A percentile compares a stretch with the other conserved stretches of the same genome.
Evolutionary conservation across 768 basidiomycete genomes (phyloP).

Genomic region (Amanita molliuscula): DNA sequence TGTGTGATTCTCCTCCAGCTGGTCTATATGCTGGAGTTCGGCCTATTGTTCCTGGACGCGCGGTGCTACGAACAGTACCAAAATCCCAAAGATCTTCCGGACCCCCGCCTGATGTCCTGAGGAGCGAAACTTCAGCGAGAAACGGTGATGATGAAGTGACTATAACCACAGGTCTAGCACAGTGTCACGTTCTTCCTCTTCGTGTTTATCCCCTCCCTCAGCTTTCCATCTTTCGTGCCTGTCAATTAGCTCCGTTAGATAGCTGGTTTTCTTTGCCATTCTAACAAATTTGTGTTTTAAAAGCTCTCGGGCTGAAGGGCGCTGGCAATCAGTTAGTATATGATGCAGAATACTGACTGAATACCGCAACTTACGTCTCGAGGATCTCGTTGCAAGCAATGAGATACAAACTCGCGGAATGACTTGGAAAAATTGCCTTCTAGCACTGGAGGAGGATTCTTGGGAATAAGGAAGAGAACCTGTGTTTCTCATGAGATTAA

Average conservation of each 20-base stretch:
- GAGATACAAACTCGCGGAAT: slow-evolving; percentile 89
- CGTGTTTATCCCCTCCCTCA: slow-evolving; percentile 70
- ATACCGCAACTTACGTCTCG: slow-evolving; percentile 58
- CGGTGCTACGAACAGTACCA: slow-evolving; percentile 82
- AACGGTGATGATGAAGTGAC: slow-evolving; percentile 7
- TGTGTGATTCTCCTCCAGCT: slow-evolving; percentile 56
- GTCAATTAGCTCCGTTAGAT: slow-evolving; percentile 93
- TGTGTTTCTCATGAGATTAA: slow-evolving; percentile 19
- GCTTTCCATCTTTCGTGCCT: slow-evolving; percentile 89
- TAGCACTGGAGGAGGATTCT: slow-evolving; percentile 88
- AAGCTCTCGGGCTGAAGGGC: slow-evolving; percentile 90
- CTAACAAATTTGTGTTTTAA: slow-evolving; percentile 94
- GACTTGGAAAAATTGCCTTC: slow-evolving; percentile 88
- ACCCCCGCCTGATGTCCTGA: slow-evolving; percentile 46
- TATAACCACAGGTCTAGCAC: slow-evolving; percentile 51
- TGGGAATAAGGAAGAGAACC: slow-evolving; percentile 97
- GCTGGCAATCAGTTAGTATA: slow-evolving; percentile 33
- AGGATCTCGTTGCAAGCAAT: slow-evolving; percentile 91
- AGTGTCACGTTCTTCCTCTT: slow-evolving; percentile 58
- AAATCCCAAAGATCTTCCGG: slow-evolving; percentile 94
- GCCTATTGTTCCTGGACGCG: slow-evolving; percentile 55
- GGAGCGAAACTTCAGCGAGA: slow-evolving; percentile 2
- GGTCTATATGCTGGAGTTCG: slow-evolving; percentile 46
- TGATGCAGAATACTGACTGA: slow-evolving; percentile 4
- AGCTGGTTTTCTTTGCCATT: slow-evolving; percentile 90